Evolutionary conservation across 441 rosid genomes (phyloP), one percentile per base, ranked within the genome.

Genomic region (Croton laevigatus): DNA sequence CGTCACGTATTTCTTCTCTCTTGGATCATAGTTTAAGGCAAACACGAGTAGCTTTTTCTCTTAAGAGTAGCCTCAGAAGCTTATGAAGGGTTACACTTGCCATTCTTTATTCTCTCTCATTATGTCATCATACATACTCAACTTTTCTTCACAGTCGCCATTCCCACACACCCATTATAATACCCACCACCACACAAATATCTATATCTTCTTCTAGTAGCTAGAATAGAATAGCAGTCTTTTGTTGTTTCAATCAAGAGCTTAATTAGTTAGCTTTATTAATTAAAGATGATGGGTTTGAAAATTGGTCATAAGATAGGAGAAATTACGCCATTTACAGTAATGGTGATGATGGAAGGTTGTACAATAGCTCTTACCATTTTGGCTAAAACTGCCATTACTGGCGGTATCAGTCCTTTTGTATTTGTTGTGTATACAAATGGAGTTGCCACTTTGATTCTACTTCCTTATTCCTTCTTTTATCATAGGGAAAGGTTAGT

Each of bases 401-500:
- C 85, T 4, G 74, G 80, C 63, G 97, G 97, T n/a, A 71, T 85
- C 84, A 90, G 89, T 66, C 96, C 91, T 70, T 93, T 83, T 66
- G 93, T 90, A 51, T 93, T 93, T 78, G 85, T 86, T 34, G 86
- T 83, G 9, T 87, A 89, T 60, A 85, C 91, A 3, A 90, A 90
- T 62, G 90, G 82, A 27, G 71, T 89, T 13, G 84, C 83, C 75
- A 78, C 91, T 57, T 32, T 83, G 59, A 68, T 87, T 74, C 89
- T 89, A 61, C 78, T 90, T 53, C 98, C 93, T 65, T 85, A 57
- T 57, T 82, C 95, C 62, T 84, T 83, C 75, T 69, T 90, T 23
- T 89, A 79, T 76, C 91, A 88, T 46, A 66, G 76, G 60, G 75
- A 86, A 45, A 87, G 94, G 91, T 86, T 9, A 23, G 5, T 61